A percentile compares a stretch with the other conserved stretches of the same genome.
These are phyloP conservation scores for Agarophyton chilense DNA, from an alignment of 23 red algal genomes.

Conservation along the genomic window DNA sequence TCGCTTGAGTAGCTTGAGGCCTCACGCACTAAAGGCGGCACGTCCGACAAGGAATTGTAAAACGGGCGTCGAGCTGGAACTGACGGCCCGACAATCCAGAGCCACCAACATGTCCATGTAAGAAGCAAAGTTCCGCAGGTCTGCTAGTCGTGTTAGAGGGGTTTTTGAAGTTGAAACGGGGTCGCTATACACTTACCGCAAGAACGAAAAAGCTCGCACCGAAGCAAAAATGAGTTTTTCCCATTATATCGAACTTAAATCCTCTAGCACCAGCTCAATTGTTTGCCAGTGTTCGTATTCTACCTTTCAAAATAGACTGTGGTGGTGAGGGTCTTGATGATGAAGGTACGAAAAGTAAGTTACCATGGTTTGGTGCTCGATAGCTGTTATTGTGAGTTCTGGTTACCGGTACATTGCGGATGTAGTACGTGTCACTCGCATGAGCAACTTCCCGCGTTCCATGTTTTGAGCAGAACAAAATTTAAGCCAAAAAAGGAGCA, in stretches of 20 bases:
- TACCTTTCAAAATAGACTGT: no score
- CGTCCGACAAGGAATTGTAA: conserved; percentile 14
- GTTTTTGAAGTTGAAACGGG: background rate
- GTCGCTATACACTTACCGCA: conserved; percentile 18
- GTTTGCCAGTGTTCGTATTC: background rate
- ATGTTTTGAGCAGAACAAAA: no score
- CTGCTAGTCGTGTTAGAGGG: background rate
- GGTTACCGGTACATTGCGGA: no score
- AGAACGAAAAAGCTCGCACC: conserved; percentile 60
- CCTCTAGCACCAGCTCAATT: background rate
- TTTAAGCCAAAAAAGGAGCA: no score
- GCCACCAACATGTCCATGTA: conserved; percentile 79
- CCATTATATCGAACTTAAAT: background rate
- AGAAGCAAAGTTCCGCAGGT: conserved; percentile 56
- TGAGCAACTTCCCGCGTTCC: no score
- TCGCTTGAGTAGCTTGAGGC: background rate
- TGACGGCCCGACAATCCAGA: conserved; percentile 59
- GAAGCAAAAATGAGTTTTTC: conserved; percentile 60
- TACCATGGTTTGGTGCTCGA: no score
- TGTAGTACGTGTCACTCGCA: no score
- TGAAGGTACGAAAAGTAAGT: no score
- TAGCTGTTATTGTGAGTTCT: no score
- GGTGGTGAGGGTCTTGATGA: no score
- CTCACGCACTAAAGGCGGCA: conserved; percentile 38
- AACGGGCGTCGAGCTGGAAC: conserved; percentile 78